These are phyloP conservation scores for Xanthoconium stramineum DNA, from an alignment of 768 basidiomycete genomes.

Conservation along the genomic window DNA sequence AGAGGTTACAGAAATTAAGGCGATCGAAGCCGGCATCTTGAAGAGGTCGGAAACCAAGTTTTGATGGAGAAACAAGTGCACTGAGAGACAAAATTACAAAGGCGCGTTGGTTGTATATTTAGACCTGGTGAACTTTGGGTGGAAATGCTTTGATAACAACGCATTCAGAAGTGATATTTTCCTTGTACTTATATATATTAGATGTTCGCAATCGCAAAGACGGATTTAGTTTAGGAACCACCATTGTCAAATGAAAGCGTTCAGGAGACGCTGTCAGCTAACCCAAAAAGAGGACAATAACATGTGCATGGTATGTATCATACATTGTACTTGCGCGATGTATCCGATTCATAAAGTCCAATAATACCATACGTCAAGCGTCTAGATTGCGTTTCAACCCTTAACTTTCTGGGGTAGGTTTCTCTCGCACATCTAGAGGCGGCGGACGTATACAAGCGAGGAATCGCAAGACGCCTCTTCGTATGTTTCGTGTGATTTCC, in stretches of 20 bases:
- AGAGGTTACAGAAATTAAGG: slow-evolving; percentile 26
- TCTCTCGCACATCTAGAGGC: slow-evolving; percentile 9
- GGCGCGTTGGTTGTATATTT: neutral
- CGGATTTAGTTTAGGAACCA: too few species aligned
- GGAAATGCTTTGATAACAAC: too few species aligned
- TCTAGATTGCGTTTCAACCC: neutral
- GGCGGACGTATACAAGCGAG: slow-evolving; percentile 11
- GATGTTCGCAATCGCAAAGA: too few species aligned
- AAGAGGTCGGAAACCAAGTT: slow-evolving; percentile 19
- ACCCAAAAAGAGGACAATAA: neutral
- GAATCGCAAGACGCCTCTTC: slow-evolving; percentile 15
- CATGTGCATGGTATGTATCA: slow-evolving; percentile 1
- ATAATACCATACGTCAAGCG: neutral
- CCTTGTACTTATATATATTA: too few species aligned
- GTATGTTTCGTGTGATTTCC: slow-evolving; percentile 2
- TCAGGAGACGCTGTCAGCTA: neutral
- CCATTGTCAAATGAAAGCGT: neutral
- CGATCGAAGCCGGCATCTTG: slow-evolving; percentile 28
- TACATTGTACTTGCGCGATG: slow-evolving; percentile 2
- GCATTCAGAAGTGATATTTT: too few species aligned
- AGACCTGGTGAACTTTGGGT: neutral
- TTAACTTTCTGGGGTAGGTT: slow-evolving; percentile 1
- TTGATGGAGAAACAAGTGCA: slow-evolving; percentile 3
- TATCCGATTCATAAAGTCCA: neutral
- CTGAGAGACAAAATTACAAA: neutral